Conservation (phyloP, 495 filamentous ascomycete species). For the Hamigera avellanea region DNA sequence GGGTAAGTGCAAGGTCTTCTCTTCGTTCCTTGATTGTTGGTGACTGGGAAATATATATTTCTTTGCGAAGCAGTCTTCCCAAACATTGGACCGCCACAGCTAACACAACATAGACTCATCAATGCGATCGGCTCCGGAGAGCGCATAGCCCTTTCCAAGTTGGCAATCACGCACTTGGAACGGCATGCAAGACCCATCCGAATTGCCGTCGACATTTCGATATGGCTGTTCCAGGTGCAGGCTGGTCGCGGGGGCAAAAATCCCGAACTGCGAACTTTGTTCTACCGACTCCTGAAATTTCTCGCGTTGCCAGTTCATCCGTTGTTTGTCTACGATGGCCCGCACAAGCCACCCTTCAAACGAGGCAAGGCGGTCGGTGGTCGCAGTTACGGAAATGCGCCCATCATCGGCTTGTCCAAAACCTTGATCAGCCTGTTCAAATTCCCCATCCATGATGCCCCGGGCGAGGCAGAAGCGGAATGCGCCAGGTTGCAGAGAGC, state of each 20-base stretch:
- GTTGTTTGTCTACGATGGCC: constrained; percentile 93
- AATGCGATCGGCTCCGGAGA: constrained; percentile 75
- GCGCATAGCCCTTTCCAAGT: constrained; percentile 70
- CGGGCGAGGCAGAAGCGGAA: constrained; percentile 94
- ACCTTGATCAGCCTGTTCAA: constrained; percentile 75
- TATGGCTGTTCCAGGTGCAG: constrained; percentile 95
- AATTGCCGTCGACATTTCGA: constrained; percentile 88
- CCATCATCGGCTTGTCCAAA: constrained; percentile 53
- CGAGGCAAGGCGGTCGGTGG: constrained; percentile 44
- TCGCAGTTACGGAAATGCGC: constrained; percentile 29
- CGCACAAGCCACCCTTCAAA: constrained; percentile 83
- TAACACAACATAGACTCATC: constrained; percentile 55
- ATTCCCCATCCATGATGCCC: constrained; percentile 75
- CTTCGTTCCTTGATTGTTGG: background rate
- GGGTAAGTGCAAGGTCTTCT: constrained; percentile 21
- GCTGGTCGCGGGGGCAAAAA: constrained; percentile 79
- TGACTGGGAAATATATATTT: constrained; percentile 11
- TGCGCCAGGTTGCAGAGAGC: constrained; percentile 76
- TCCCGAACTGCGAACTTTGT: constrained; percentile 83
- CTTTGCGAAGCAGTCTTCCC: background rate
- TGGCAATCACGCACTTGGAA: constrained; percentile 66
- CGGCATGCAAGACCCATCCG: constrained; percentile 60
- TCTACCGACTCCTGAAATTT: constrained; percentile 81
- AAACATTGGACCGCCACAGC: too few species aligned
- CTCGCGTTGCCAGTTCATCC: constrained; percentile 72